Evolutionary conservation across 805 yeast genomes (phyloP).

Genomic region (Nakazawaea peltata): DNA sequence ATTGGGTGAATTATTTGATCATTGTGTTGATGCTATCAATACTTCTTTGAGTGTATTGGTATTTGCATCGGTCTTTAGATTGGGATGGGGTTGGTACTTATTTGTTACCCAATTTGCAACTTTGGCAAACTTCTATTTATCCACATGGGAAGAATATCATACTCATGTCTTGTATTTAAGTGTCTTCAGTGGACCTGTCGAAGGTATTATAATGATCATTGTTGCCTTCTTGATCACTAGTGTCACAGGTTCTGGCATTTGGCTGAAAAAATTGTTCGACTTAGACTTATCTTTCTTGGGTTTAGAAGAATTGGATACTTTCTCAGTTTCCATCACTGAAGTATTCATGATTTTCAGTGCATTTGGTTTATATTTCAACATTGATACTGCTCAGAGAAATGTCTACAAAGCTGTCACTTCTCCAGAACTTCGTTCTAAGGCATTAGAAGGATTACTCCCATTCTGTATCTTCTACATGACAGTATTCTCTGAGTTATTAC

Average conservation of each 20-base stretch:
- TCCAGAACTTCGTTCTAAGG: conserved; percentile 19
- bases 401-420: conserved; percentile 31
- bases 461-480: conserved; percentile 47
- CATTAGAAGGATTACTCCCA: conserved; percentile 58
- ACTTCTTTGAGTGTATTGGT: conserved; percentile 74
- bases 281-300: conserved; percentile 31
- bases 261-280: conserved; percentile 41
- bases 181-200: conserved; percentile 89
- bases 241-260: conserved; percentile 56
- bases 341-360: conserved; percentile 44
- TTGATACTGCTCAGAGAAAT: conserved; percentile 56
- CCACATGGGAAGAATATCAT: conserved; percentile 95
- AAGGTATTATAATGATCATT: conserved; percentile 69
- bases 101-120: conserved; percentile 64
- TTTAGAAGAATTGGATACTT: no score
- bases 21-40: conserved; percentile 59
- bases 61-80: conserved; percentile 67
- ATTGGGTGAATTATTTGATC: conserved; percentile 90
- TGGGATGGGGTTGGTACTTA: conserved; percentile 61
- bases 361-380: conserved; percentile 53
- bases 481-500: conserved; percentile 36
- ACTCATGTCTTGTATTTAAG: conserved; percentile 77
- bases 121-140: conserved; percentile 73
- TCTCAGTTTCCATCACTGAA: conserved; percentile 30
- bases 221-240: conserved; percentile 56